Evolutionary conservation across 2,329 filamentous ascomycete species (phyloP), one percentile per base, ranked within the genome.

Genomic region (Hypoxylon sp.): DNA sequence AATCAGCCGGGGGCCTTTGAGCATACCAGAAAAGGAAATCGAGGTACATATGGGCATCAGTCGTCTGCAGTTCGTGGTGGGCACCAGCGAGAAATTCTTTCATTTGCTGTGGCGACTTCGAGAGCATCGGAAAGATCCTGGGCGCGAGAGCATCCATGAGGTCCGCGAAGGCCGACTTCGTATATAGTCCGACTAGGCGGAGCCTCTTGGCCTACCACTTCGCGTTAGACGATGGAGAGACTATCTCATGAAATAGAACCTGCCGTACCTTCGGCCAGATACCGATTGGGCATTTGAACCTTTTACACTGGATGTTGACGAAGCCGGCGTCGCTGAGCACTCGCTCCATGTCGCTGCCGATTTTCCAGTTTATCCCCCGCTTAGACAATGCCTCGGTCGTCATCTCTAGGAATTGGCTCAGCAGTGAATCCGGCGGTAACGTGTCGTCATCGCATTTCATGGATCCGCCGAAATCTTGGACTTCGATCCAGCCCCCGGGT

Each of bases 111-210:
- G 33, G 51, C 3, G 53, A 52, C 16, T 61, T 54, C 51, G 60
- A 61, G 6, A 67, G 50, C 44, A 48, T 18, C 16, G 55, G 57
- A 18, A 63, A 57, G 16, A 64, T 44, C 24, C 32, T 68, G 11
- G 65, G 61, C n/a, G 48, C 59, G 28, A 68, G 56, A 22, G 64
- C 67, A 26, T 69, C 64, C 24, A 69, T 64, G 22, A 67, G 56
- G 53, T 69, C 67, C 7, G 42, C 61, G 12, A 58, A 51, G 9
- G 45, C 58, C 12, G 54, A 59, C 38, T 60, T 63, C 48, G 64
- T 59, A 69, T 81, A 45, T 61, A 80, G 14, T 60, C 63, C 80
- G 55, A 81, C 74, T 44, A 79, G 74, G 52, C 80, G 81, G 22
- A 81, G 75, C 14, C 76, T 76, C 11, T 74, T 71, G 30, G 81